These are phyloP conservation scores for Lipomyces spencermartinsiae DNA, from an alignment of 805 yeast species.

Conservation along the genomic window DNA sequence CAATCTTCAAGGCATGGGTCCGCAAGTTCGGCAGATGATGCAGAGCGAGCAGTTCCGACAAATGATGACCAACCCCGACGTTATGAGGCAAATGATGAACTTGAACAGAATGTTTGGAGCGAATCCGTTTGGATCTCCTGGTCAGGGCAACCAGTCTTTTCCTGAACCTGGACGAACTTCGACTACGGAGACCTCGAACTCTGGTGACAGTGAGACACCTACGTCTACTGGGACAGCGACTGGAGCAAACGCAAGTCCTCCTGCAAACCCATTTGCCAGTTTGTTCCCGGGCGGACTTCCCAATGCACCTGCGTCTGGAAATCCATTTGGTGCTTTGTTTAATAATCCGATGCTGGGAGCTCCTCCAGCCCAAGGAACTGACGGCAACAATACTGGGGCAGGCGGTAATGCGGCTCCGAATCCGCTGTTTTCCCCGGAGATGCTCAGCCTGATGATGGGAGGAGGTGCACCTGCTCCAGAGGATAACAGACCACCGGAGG, in stretches of 20 bases:
- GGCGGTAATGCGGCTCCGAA: conserved; percentile 24
- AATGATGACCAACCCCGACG: conserved; percentile 81
- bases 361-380: conserved; percentile 48
- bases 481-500: conserved; percentile 80
- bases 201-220: conserved; percentile 34
- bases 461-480: conserved; percentile 50
- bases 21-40: conserved; percentile 83
- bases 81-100: conserved; percentile 81
- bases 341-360: conserved; percentile 56
- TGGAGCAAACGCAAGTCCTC: conserved; percentile 33
- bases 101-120: conserved; percentile 59
- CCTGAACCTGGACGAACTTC: conserved; percentile 46
- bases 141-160: conserved; percentile 42
- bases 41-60: conserved; percentile 84
- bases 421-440: conserved; percentile 33
- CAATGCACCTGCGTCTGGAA: conserved; percentile 54
- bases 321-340: conserved; percentile 48
- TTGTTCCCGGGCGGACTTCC: conserved; percentile 50
- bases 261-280: conserved; percentile 62
- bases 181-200: conserved; percentile 35
- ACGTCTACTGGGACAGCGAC: conserved; percentile 35
- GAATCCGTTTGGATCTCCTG: conserved; percentile 40
- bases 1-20: conserved; percentile 80
- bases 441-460: conserved; percentile 30
- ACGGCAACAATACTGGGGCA: conserved; percentile 25